phyloP scores from a whole-genome alignment of 805 yeast species.

The Soucietia sequanensis region DNA sequence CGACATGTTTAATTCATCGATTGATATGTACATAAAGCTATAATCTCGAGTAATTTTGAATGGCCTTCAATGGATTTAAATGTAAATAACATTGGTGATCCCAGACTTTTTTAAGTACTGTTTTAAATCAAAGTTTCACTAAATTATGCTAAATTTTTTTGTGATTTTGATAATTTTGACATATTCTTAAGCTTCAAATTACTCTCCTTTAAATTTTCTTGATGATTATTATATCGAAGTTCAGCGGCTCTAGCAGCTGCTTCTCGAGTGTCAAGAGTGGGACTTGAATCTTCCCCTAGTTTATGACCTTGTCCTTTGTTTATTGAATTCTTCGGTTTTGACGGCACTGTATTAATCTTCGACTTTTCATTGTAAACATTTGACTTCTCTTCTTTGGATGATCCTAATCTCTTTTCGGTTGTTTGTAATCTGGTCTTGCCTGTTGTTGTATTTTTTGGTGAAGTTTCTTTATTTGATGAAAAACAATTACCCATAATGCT shows the following conservation, averaged over 20 bases:
- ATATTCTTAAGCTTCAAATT: slow-evolving; percentile 28
- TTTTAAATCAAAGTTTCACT: no score
- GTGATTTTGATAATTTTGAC: slow-evolving; percentile 27
- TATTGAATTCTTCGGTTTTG: no score
- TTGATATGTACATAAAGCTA: no score
- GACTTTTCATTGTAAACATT: slow-evolving; percentile 1
- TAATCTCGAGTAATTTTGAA: no score
- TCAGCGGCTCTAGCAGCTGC: slow-evolving; percentile 45
- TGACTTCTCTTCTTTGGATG: background rate
- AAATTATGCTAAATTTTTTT: slow-evolving; percentile 35
- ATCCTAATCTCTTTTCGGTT: slow-evolving; percentile 6
- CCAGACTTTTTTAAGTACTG: no score
- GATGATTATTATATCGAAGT: slow-evolving; percentile 26
- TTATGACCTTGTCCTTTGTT: slow-evolving; percentile 14
- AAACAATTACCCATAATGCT: slow-evolving; percentile 25
- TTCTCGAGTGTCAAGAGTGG: slow-evolving; percentile 11
- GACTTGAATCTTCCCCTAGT: slow-evolving; percentile 12
- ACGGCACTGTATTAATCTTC: slow-evolving; percentile 1
- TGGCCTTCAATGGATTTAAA: no score
- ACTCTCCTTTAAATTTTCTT: slow-evolving; percentile 25
- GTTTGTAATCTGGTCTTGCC: slow-evolving; percentile 4
- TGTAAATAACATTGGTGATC: no score
- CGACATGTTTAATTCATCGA: no score
- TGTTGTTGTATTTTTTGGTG: slow-evolving; percentile 1
- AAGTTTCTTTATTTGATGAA: slow-evolving; percentile 12